phyloP scores from a whole-genome alignment of 192 early-diverging fungal genomes.

The Diversispora eburnea region DNA sequence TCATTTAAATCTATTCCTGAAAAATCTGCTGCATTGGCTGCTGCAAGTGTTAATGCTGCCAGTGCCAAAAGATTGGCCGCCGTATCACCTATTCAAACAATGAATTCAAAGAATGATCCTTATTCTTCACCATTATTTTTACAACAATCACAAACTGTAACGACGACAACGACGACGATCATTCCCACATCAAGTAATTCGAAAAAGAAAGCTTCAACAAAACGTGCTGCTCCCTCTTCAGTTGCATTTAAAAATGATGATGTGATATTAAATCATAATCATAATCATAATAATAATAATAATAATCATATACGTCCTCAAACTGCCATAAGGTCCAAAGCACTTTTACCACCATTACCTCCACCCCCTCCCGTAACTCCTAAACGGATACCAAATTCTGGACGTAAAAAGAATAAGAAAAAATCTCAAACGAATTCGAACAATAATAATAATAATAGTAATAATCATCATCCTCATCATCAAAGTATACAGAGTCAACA shows the following conservation, averaged over 20 bases:
- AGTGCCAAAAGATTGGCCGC: constrained; percentile 26
- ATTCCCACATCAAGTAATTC: neutral
- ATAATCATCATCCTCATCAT: neutral
- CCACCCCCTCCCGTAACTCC: neutral
- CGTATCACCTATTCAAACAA: constrained; percentile 26
- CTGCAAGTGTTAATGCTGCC: constrained; percentile 23
- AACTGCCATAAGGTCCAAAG: neutral
- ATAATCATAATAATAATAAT: neutral
- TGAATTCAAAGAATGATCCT: constrained; percentile 29
- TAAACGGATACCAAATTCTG: constrained; percentile 25
- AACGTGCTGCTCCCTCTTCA: constrained; percentile 24
- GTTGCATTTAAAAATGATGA: constrained; percentile 20
- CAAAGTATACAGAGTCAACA: neutral
- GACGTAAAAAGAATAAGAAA: constrained; percentile 30
- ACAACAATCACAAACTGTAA: neutral
- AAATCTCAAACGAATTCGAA: neutral
- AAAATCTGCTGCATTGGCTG: constrained; percentile 19
- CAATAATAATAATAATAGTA: constrained; percentile 7
- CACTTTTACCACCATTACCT: neutral
- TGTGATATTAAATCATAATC: no score
- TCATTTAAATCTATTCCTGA: constrained; percentile 26
- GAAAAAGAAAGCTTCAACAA: constrained; percentile 26
- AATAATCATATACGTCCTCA: constrained; percentile 18
- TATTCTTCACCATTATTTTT: constrained; percentile 22
- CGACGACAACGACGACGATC: neutral